phyloP scores from a whole-genome alignment of 176 grass and related monocot genomes.

The Carex cristatella region DNA sequence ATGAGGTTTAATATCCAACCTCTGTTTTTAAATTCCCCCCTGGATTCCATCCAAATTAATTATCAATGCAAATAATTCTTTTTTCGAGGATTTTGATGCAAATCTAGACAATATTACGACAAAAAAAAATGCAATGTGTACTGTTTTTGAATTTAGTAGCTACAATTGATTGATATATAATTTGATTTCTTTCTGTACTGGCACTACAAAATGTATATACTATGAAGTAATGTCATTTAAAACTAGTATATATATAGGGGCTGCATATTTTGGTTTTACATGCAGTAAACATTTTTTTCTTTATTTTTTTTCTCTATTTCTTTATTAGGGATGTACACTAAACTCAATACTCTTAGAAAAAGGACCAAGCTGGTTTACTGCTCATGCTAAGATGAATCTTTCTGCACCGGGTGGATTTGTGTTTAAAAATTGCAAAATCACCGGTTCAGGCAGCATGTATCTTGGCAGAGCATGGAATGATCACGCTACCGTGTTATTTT shows the following conservation, averaged over 20 bases:
- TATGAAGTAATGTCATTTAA: background rate
- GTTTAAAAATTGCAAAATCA: conserved; percentile 38
- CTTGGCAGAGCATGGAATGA: conserved; percentile 67
- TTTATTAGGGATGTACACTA: background rate
- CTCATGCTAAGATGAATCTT: conserved; percentile 12
- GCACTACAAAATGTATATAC: background rate
- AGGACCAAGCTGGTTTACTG: conserved; percentile 36
- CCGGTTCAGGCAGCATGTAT: conserved; percentile 6
- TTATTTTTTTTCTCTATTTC: background rate
- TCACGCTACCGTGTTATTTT: conserved; percentile 54
- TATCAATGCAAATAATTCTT: background rate
- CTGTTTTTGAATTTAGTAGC: background rate
- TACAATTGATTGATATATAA: background rate
- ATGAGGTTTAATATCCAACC: conserved; percentile 9
- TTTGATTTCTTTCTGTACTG: background rate
- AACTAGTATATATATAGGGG: too few relatives aligned
- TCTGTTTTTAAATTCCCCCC: too few relatives aligned
- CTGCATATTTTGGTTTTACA: background rate
- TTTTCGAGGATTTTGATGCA: background rate
- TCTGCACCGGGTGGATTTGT: conserved; percentile 26
- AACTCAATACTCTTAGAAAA: conserved; percentile 8
- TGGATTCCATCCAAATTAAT: too few relatives aligned
- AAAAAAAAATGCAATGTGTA: background rate
- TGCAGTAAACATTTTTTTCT: background rate
- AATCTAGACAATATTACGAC: background rate